Conservation (phyloP, 2,329 filamentous ascomycete genomes). For the Diplodia sapinea region DNA sequence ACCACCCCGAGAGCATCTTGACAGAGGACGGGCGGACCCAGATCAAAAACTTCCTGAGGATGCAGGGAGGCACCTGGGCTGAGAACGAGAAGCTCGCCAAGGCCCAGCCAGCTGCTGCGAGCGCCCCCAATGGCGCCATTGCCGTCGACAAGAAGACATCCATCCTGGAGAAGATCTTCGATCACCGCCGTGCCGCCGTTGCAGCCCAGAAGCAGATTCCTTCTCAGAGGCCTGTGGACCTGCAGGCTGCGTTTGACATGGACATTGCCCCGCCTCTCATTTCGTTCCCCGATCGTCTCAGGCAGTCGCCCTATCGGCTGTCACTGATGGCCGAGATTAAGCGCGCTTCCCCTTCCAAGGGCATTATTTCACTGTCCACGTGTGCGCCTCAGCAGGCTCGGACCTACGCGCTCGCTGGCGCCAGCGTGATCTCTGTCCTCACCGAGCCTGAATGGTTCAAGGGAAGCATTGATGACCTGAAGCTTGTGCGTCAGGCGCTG, state of each 20-base stretch:
- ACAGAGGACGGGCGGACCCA: slow-evolving; percentile 87
- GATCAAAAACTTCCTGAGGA: slow-evolving; percentile 87
- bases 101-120: slow-evolving; percentile 42
- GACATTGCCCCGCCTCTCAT: slow-evolving; percentile 84
- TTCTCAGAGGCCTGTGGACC: slow-evolving; percentile 79
- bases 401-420: slow-evolving; percentile 90
- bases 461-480: slow-evolving; percentile 91
- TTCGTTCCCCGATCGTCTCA: slow-evolving; percentile 77
- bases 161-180: slow-evolving; percentile 91
- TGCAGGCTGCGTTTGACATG: slow-evolving; percentile 85
- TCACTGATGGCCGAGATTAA: slow-evolving; percentile 98
- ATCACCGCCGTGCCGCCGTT: slow-evolving; percentile 76
- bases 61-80: slow-evolving; percentile 90
- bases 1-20: slow-evolving; percentile 96
- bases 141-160: slow-evolving; percentile 70
- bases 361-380: slow-evolving; percentile 84
- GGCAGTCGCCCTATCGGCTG: slow-evolving; percentile 84
- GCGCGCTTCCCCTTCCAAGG: slow-evolving; percentile 93
- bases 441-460: slow-evolving; percentile 99
- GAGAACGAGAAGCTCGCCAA: slow-evolving; percentile 69
- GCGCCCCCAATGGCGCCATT: slow-evolving; percentile 34
- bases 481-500: slow-evolving; percentile 85
- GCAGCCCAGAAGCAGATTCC: slow-evolving; percentile 82
- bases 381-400: slow-evolving; percentile 89
- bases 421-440: slow-evolving; percentile 96